Percentiles rank a stretch among this genome's conserved stretches.
Evolutionary conservation across 2,329 filamentous ascomycete genomes (phyloP).

Genomic region (Cytospora mali): DNA sequence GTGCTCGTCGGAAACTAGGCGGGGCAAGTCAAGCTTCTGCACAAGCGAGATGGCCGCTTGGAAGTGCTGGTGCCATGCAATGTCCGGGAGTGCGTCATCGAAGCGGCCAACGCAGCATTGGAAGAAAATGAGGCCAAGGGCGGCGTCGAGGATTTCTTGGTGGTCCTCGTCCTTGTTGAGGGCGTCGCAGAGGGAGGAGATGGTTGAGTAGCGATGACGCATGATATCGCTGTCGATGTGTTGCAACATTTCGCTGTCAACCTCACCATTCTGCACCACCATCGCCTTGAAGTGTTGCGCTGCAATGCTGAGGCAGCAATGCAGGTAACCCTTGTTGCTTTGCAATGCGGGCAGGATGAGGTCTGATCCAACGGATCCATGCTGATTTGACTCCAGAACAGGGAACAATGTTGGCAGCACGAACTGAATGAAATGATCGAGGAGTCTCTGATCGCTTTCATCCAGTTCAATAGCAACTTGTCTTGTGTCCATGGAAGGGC

Average conservation of each 20-base stretch:
- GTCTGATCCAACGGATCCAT: conserved; percentile 77
- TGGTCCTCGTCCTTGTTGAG: conserved; percentile 81
- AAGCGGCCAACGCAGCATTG: conserved; percentile 87
- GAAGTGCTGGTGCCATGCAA: conserved; percentile 97
- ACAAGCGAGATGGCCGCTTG: conserved; percentile 86
- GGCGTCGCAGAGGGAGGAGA: conserved; percentile 81
- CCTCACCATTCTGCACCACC: conserved; percentile 66
- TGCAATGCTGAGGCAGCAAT: conserved; percentile 92
- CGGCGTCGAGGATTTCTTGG: conserved; percentile 86
- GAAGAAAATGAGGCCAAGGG: conserved; percentile 94
- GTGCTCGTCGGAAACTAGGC: conserved; percentile 62
- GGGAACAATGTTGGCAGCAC: conserved; percentile 91
- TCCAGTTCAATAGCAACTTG: conserved; percentile 81
- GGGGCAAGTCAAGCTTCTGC: conserved; percentile 78
- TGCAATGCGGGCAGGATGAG: conserved; percentile 86
- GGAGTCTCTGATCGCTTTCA: conserved; percentile 80
- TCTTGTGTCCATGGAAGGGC: conserved; percentile 61
- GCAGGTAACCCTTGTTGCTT: conserved; percentile 88
- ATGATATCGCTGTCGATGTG: conserved; percentile 86
- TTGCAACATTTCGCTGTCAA: conserved; percentile 88
- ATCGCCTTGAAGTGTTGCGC: conserved; percentile 90
- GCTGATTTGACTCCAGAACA: conserved; percentile 86
- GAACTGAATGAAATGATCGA: conserved; percentile 88
- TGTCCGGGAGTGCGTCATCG: conserved; percentile 83
- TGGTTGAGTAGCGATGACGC: conserved; percentile 86